These are phyloP conservation scores for Byssothecium circinans DNA, from an alignment of 2,329 filamentous ascomycete genomes.

Conservation along the genomic window DNA sequence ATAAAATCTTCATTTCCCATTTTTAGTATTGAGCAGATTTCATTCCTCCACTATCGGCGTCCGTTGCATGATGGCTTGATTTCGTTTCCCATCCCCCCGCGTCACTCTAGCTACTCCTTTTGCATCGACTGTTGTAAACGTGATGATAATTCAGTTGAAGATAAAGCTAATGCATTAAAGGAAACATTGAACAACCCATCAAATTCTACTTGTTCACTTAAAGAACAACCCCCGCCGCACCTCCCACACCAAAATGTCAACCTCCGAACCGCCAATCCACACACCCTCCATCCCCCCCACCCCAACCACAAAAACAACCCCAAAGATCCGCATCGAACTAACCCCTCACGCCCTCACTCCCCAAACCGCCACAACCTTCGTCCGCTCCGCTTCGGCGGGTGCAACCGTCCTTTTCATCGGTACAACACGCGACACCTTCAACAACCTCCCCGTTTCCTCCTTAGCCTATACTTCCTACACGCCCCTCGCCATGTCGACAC, in stretches of 20 bases:
- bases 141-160: too few relatives aligned
- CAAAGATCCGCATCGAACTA: slow-evolving; percentile 66
- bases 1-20: too few relatives aligned
- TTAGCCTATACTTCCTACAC: slow-evolving; percentile 76
- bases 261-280: slow-evolving; percentile 30
- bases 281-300: slow-evolving; percentile 29
- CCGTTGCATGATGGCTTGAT: too few relatives aligned
- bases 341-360: slow-evolving; percentile 64
- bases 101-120: too few relatives aligned
- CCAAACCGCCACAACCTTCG: slow-evolving; percentile 61
- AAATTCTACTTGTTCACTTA: too few relatives aligned
- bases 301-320: slow-evolving; percentile 29
- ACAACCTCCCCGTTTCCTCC: slow-evolving; percentile 68
- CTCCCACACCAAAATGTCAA: slow-evolving; percentile 22
- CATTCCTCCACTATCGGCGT: too few relatives aligned
- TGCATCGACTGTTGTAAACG: too few relatives aligned
- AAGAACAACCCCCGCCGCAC: not conserved
- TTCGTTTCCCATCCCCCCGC: too few relatives aligned
- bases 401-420: slow-evolving; percentile 50
- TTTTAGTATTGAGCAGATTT: too few relatives aligned
- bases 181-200: not conserved
- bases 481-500: slow-evolving; percentile 68
- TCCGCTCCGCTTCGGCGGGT: slow-evolving; percentile 57
- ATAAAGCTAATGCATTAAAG: too few relatives aligned
- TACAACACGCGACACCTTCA: slow-evolving; percentile 77